phyloP scores from a whole-genome alignment of 2,329 filamentous ascomycete species.

The Cladophialophora exuberans region DNA sequence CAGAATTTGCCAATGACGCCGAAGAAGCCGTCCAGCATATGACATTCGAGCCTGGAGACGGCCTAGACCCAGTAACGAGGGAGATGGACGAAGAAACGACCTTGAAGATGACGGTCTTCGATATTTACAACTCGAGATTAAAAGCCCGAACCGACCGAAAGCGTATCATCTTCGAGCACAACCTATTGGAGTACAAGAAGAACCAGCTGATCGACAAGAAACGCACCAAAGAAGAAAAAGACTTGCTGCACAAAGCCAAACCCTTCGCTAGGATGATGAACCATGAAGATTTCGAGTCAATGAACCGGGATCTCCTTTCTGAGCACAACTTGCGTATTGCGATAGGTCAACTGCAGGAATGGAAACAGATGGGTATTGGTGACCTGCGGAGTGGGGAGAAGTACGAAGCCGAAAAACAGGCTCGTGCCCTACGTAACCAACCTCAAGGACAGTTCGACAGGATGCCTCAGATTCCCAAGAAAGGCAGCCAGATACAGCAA shows the following conservation, averaged over 20 bases:
- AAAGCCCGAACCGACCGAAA: slow-evolving; percentile 92
- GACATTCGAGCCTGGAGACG: slow-evolving; percentile 96
- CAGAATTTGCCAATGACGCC: slow-evolving; percentile 94
- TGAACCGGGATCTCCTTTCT: slow-evolving; percentile 83
- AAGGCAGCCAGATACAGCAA: slow-evolving; percentile 70
- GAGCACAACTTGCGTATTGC: slow-evolving; percentile 90
- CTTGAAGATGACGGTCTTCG: slow-evolving; percentile 96
- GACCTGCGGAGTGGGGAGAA: slow-evolving; percentile 86
- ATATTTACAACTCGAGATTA: slow-evolving; percentile 92
- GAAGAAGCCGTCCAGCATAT: slow-evolving; percentile 98
- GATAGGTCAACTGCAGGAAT: slow-evolving; percentile 89
- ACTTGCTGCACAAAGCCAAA: slow-evolving; percentile 89
- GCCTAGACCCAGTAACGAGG: slow-evolving; percentile 79
- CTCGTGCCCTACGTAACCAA: slow-evolving; percentile 65
- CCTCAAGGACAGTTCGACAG: slow-evolving; percentile 84
- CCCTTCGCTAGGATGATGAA: slow-evolving; percentile 98
- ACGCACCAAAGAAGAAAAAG: slow-evolving; percentile 90
- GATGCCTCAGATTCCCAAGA: slow-evolving; percentile 62
- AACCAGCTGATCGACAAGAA: slow-evolving; percentile 91
- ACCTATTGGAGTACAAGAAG: slow-evolving; percentile 88
- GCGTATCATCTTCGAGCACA: slow-evolving; percentile 95
- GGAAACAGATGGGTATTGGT: slow-evolving; percentile 81
- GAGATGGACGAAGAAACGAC: slow-evolving; percentile 95
- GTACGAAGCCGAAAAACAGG: slow-evolving; percentile 85
- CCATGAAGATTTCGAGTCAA: slow-evolving; percentile 81